Evolutionary conservation across 768 basidiomycete genomes (phyloP).

Genomic region (Tremella fuciformis): DNA sequence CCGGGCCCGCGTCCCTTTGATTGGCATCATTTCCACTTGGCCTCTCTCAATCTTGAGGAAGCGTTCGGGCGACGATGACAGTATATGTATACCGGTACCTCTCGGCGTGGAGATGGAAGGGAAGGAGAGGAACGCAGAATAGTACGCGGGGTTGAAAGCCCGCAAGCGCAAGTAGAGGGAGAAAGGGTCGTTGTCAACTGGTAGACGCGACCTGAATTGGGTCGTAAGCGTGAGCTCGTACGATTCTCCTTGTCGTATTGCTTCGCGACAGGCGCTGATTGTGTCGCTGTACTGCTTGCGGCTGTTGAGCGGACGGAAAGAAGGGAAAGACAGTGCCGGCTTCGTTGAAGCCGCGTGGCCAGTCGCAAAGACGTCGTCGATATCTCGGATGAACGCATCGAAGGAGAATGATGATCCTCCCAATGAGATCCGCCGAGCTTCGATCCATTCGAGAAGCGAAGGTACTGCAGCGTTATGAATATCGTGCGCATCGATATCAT

Average conservation of each 20-base stretch:
- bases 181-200: slow-evolving; percentile 43
- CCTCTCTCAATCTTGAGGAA: slow-evolving; percentile 76
- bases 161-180: slow-evolving; percentile 58
- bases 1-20: slow-evolving; percentile 80
- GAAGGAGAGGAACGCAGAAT: slow-evolving; percentile 66
- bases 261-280: slow-evolving; percentile 69
- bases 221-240: slow-evolving; percentile 88
- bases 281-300: slow-evolving; percentile 61
- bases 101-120: slow-evolving; percentile 33
- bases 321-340: slow-evolving; percentile 27
- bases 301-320: slow-evolving; percentile 28
- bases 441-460: slow-evolving; percentile 35
- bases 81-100: slow-evolving; percentile 56
- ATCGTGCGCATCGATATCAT: neutral
- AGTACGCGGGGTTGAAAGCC: slow-evolving; percentile 77
- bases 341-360: neutral
- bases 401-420: slow-evolving; percentile 17
- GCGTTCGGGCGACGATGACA: slow-evolving; percentile 87
- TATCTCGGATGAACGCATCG: slow-evolving; percentile 10
- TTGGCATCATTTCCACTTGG: slow-evolving; percentile 78
- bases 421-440: slow-evolving; percentile 15
- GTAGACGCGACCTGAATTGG: slow-evolving; percentile 47
- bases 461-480: too few species aligned
- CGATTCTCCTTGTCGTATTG: slow-evolving; percentile 76
- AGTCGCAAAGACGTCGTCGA: neutral